Conservation (phyloP, 139 green algal genomes). For the Volvox reticuliferus region DNA sequence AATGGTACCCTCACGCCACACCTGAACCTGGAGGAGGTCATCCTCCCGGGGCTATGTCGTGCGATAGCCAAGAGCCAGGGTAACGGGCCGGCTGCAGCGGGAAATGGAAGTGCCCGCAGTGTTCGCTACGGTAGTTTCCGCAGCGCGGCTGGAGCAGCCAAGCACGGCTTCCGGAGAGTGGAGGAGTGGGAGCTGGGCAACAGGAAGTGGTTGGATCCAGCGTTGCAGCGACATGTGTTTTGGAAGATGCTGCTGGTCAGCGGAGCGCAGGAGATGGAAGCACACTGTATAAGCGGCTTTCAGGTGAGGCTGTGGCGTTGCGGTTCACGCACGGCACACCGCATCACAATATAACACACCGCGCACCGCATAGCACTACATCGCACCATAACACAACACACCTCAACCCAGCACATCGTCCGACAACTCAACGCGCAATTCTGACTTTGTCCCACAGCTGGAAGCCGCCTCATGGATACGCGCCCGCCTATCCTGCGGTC, state of each 20-base stretch:
- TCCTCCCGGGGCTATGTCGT: slow-evolving; percentile 3
- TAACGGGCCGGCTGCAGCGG: too few relatives aligned
- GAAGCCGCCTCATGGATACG: slow-evolving; percentile 39
- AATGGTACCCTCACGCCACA: background rate
- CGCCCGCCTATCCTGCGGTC: slow-evolving; percentile 30
- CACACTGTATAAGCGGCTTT: background rate
- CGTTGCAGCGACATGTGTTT: background rate
- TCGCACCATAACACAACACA: too few relatives aligned
- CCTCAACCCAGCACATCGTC: too few relatives aligned
- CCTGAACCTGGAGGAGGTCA: background rate
- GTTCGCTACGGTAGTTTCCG: background rate
- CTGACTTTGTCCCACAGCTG: background rate
- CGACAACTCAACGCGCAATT: too few relatives aligned
- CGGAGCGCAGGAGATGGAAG: slow-evolving; percentile 2
- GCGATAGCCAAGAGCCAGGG: background rate
- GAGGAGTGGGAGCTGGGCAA: too few relatives aligned
- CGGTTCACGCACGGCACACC: too few relatives aligned
- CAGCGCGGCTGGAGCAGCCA: background rate
- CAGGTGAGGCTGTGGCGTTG: background rate
- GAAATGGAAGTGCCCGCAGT: too few relatives aligned
- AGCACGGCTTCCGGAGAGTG: too few relatives aligned
- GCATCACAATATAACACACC: too few relatives aligned
- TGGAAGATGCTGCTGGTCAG: slow-evolving; percentile 45
- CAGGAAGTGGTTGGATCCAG: background rate
- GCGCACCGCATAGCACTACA: too few relatives aligned